These are phyloP conservation scores for Euphorbia pulcherrima DNA, from an alignment of 345 rosid species.

Conservation along the genomic window DNA sequence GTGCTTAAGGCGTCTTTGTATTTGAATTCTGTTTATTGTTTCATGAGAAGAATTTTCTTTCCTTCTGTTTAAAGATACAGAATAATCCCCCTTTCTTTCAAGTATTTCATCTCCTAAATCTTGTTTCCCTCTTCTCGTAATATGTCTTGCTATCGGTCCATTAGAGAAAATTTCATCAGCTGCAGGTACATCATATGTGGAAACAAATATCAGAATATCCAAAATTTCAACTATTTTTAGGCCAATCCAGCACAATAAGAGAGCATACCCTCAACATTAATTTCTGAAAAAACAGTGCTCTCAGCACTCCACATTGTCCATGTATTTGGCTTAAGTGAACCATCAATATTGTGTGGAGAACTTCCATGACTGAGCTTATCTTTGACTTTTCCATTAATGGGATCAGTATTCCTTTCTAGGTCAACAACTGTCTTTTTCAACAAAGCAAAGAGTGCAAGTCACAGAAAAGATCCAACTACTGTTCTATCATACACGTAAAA, in stretches of 20 bases:
- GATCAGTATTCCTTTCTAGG: conserved; percentile 22
- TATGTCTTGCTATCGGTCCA: conserved; percentile 15
- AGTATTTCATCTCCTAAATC: conserved; percentile 24
- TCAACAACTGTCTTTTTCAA: conserved; percentile 65
- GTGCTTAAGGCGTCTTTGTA: conserved; percentile 55
- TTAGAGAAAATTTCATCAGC: conserved; percentile 48
- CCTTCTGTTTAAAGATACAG: conserved; percentile 29
- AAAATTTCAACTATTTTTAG: conserved; percentile 1
- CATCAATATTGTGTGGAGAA: conserved; percentile 28
- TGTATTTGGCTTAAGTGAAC: conserved; percentile 38
- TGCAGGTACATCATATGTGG: conserved; percentile 30
- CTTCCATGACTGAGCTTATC: conserved; percentile 25
- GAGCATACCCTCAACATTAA: conserved; percentile 65
- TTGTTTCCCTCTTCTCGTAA: conserved; percentile 6
- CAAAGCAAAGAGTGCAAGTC: conserved; percentile 31
- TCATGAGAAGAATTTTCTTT: conserved; percentile 29
- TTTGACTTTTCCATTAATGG: conserved; percentile 21
- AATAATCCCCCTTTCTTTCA: conserved; percentile 27
- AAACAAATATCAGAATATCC: conserved; percentile 19
- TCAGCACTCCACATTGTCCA: conserved; percentile 80
- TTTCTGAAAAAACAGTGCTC: conserved; percentile 52
- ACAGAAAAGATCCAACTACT: conserved; percentile 4
- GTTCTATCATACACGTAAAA: conserved; percentile 3
- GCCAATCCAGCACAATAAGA: conserved; percentile 10
- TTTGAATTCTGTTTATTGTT: conserved; percentile 34